Evolutionary conservation across 371 early-diverging fungal species (phyloP).

Genomic region (Rhizomucor pusillus): DNA sequence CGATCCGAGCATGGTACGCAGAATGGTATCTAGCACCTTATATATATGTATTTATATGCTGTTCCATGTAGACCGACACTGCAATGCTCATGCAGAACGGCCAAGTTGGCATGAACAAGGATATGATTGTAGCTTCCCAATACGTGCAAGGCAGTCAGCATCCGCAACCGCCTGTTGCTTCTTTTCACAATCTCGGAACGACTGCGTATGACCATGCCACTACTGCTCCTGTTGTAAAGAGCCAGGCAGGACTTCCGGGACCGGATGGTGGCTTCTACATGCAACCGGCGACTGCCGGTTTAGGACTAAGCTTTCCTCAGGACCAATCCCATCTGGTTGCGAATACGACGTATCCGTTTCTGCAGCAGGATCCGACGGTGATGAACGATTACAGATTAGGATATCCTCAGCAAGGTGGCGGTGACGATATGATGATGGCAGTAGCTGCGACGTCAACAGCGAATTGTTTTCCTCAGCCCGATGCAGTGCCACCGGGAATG

Average conservation of each 20-base stretch:
- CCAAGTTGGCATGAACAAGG: no score
- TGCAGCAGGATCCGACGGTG: background rate
- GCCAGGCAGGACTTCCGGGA: slow-evolving; percentile 9
- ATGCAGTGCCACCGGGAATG: no score
- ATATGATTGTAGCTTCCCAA: slow-evolving; percentile 8
- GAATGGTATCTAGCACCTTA: no score
- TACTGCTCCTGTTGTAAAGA: slow-evolving; percentile 20
- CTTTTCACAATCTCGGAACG: no score
- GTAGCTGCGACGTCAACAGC: slow-evolving; percentile 1
- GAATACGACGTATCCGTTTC: background rate
- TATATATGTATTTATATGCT: background rate
- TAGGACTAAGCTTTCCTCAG: slow-evolving; percentile 2
- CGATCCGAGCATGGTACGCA: no score
- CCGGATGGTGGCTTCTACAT: background rate
- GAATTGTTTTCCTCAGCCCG: no score
- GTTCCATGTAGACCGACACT: background rate
- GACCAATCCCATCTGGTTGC: background rate
- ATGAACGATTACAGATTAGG: no score
- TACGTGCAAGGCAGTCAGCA: slow-evolving; percentile 3
- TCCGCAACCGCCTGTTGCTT: background rate
- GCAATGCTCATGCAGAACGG: background rate
- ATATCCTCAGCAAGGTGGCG: no score
- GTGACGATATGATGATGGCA: background rate
- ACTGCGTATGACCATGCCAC: slow-evolving; percentile 4
- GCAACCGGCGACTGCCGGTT: background rate